Percentiles rank a stretch among this genome's conserved stretches.
Conservation (phyloP, 192 early-diverging fungal species). For the Backusella westeae region DNA sequence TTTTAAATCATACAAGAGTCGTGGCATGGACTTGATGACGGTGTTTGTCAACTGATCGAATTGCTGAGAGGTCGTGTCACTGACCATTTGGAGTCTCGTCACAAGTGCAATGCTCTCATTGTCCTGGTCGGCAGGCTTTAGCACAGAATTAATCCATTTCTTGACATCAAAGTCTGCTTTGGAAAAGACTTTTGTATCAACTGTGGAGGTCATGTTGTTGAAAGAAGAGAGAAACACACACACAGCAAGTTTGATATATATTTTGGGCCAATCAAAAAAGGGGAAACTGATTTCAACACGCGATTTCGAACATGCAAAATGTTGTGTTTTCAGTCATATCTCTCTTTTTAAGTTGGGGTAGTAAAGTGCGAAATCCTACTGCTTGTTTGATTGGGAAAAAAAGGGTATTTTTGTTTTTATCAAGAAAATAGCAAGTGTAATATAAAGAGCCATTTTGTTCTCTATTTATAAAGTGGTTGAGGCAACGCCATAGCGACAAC, state of each 20-base stretch:
- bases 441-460: no score
- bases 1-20: slow-evolving; percentile 61
- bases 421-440: no score
- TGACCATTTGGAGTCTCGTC: slow-evolving; percentile 56
- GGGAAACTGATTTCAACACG: not conserved
- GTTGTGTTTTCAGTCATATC: no score
- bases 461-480: no score
- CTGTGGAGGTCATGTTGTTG: not conserved
- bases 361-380: no score
- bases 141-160: slow-evolving; percentile 60
- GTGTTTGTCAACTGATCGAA: slow-evolving; percentile 55
- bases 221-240: not conserved
- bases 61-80: slow-evolving; percentile 52
- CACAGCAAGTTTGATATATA: not conserved
- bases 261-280: not conserved
- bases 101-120: slow-evolving; percentile 52
- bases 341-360: no score
- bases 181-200: slow-evolving; percentile 16
- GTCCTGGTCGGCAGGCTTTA: slow-evolving; percentile 29
- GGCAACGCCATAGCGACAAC: no score
- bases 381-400: no score
- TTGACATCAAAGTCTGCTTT: slow-evolving; percentile 58
- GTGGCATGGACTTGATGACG: slow-evolving; percentile 57
- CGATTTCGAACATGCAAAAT: not conserved
- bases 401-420: no score